phyloP scores from a whole-genome alignment of 352 stramenopile genomes.

The Globisporangium perplexum region DNA sequence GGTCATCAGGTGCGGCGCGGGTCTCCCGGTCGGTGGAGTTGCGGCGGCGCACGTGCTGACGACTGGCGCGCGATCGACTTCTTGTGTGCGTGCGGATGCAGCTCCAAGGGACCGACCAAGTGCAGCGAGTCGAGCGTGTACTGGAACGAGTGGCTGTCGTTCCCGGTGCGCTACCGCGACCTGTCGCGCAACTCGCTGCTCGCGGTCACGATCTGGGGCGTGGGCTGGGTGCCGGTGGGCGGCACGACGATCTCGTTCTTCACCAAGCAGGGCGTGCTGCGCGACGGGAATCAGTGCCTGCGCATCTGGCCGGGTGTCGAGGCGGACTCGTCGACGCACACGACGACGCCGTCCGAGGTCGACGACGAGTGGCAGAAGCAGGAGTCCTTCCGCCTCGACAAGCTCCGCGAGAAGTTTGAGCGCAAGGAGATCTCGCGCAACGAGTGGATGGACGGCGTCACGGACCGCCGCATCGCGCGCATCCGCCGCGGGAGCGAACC shows the following conservation, averaged over 20 bases:
- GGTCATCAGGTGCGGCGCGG: conserved; percentile 59
- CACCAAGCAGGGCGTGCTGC: conserved; percentile 75
- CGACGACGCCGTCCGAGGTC: conserved; percentile 64
- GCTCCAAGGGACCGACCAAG: conserved; percentile 79
- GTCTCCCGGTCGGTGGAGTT: not conserved
- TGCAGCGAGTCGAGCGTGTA: conserved; percentile 84
- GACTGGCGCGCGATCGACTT: too few species aligned
- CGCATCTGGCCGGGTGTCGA: conserved; percentile 70
- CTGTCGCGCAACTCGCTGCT: conserved; percentile 82
- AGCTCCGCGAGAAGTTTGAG: conserved; percentile 86
- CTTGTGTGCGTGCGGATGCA: conserved; percentile 10
- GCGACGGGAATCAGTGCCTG: conserved; percentile 85
- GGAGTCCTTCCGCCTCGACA: conserved; percentile 81
- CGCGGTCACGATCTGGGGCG: conserved; percentile 81
- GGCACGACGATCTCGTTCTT: conserved; percentile 88
- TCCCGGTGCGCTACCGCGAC: conserved; percentile 82
- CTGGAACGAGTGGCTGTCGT: conserved; percentile 87
- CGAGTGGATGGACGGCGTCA: conserved; percentile 91
- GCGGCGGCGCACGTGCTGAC: not conserved
- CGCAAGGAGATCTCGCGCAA: conserved; percentile 81
- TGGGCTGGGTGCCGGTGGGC: conserved; percentile 74
- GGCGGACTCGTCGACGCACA: conserved; percentile 60
- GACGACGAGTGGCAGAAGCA: conserved; percentile 67
- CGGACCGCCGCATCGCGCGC: conserved; percentile 75
- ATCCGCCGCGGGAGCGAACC: conserved; percentile 79